Base-by-base conservation (phyloP, 176 grass and related monocot species). In the Eragrostis curvula region DNA sequence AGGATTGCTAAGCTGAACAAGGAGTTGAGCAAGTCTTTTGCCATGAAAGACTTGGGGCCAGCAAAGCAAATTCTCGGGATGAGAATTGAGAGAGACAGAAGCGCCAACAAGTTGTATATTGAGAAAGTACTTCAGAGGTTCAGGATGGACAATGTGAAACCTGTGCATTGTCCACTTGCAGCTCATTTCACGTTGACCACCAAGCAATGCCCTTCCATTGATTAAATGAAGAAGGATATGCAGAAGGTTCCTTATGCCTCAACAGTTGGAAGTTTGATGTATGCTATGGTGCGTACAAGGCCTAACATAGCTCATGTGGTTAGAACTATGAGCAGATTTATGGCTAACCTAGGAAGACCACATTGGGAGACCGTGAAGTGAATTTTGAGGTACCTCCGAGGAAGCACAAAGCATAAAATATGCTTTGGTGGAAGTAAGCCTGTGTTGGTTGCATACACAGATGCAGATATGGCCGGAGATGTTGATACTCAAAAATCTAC, bases 111-210 rank as follows among this genome's bases (percentile, higher is more conserved):
- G 46, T 76, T 84, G 24, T 76, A 84, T 15, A 60, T 39, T 45
- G 6, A 84, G 36, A 76, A 77, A 20, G 73, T 85, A 18, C 13
- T 61, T 11, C 11, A 18, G 1, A 70, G 47, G 13, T 85, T 85
- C 12, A 43, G 29, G 11, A 73, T 85, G 64, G 11, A 79, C 5
- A 71, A 71, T 42, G 53, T 41, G 51, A 86, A 79, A 44, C 27
- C 0, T 39, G 18, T 85, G 27, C 70, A 5, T 2, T 78, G 40
- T 49, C 18, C 83, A 39, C 28, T 71, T 20, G 64, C 17, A 71
- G 20, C n/a, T n/a, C n/a, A n/a, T n/a, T n/a, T n/a, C n/a, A n/a
- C n/a, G n/a, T n/a, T n/a, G n/a, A n/a, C n/a, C 15, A 62, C 14
- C 11, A 71, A 79, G 18, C 18, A 72, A 4, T 41, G 53, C 12